Conservation (phyloP, 1,284 basidiomycete species). For the Tetrapyrgos nigripes region DNA sequence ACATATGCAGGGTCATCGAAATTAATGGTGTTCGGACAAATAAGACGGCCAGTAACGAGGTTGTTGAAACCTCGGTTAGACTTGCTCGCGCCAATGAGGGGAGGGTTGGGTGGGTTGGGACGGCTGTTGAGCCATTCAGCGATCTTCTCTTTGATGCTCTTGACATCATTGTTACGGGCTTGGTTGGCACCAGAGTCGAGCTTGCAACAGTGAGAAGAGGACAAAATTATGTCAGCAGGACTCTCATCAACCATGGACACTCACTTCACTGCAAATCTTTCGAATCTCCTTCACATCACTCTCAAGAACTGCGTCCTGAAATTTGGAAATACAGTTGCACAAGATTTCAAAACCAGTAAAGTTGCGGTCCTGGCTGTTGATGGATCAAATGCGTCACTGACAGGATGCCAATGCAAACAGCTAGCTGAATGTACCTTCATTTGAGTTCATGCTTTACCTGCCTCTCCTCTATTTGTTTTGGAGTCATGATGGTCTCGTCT, state of each 20-base stretch:
- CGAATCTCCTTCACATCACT: neutral
- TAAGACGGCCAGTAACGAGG: conserved; percentile 27
- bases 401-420: too few relatives aligned
- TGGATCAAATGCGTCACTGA: neutral
- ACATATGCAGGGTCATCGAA: conserved; percentile 30
- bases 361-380: conserved; percentile 1
- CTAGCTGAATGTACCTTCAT: too few relatives aligned
- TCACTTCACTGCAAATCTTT: neutral
- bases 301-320: neutral
- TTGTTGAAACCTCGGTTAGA: conserved; percentile 28
- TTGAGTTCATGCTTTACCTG: too few relatives aligned
- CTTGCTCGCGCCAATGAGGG: conserved; percentile 13
- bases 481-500: too few relatives aligned
- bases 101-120: neutral
- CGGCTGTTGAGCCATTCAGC: conserved; percentile 27
- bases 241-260: neutral
- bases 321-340: neutral
- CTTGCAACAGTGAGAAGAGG: neutral
- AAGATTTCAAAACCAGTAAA: neutral
- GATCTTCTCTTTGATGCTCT: conserved; percentile 16
- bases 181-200: neutral
- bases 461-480: too few relatives aligned
- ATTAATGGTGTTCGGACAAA: conserved; percentile 32
- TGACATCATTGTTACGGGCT: conserved; percentile 26
- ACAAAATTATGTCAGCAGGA: neutral